Evolutionary conservation across 257 asterid species (phyloP), one percentile per base, ranked within the genome.

Genomic region (Forsythia suspensa): DNA sequence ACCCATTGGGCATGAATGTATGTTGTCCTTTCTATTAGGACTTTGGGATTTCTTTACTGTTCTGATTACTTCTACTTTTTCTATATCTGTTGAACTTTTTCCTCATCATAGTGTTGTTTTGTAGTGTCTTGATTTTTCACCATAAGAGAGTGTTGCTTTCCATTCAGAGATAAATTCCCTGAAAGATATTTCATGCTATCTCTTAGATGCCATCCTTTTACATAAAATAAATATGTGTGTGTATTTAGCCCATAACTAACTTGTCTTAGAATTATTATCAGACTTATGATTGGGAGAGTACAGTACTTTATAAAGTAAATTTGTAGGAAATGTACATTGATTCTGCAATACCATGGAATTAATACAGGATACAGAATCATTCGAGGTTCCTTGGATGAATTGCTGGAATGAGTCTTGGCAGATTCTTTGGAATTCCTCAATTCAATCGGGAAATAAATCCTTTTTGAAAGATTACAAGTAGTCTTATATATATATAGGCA

Each of bases 1-100:
- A 94, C 83, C 98, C 99, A 16, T 82, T 96, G 90, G 99, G 99
- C 89, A 96, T 92, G 98, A 88, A 91, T 63, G 99, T 94, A 90
- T 42, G 94, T 79, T 75, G 39, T 70, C 44, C 44, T 83, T 71
- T 71, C 75, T 75, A 48, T 74, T 40, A 46, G 74, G 73, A 76
- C 74, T 43, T 74, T 15, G 16, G 37, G 39, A 20, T 69, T 67
- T 68, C 73, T 75, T 46, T 48, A 42, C 85, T 87, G 34, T 20
- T 86, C 48, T 63, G 65, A 61, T 71, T 72, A 48, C 10, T 79
- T 71, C 51, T n/a, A 20, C 75, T 18, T 41, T 83, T 41, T 48
- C 72, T 11, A 41, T 77, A 76, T 74, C 36, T 66, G 12, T 51
- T 65, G 37, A 43, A 57, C 63, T 73, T 51, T 74, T 85, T 77